phyloP scores from a whole-genome alignment of 306 rosid genomes.

The Psophocarpus tetragonolobus region DNA sequence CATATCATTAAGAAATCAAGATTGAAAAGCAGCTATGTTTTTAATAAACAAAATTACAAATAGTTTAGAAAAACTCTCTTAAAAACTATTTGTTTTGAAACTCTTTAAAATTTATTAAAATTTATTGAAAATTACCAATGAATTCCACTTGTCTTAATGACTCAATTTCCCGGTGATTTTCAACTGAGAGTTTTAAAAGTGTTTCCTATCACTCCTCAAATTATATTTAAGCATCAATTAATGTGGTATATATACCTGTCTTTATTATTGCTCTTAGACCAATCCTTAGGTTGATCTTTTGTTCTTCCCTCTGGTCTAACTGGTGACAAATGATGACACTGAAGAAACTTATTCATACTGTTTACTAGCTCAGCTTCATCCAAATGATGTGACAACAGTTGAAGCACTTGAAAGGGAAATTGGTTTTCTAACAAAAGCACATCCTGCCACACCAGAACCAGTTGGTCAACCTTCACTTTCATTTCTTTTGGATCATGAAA shows the following conservation, averaged over 20 bases:
- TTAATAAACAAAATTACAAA: background rate
- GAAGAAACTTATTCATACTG: background rate
- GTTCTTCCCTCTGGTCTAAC: background rate
- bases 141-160: too few species aligned
- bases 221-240: background rate
- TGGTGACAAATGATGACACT: background rate
- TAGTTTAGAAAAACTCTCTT: too few species aligned
- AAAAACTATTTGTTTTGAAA: too few species aligned
- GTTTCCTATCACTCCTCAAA: too few species aligned
- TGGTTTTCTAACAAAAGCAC: slow-evolving; percentile 38
- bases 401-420: slow-evolving; percentile 17
- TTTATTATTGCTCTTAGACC: background rate
- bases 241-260: background rate
- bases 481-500: background rate
- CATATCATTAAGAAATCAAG: background rate
- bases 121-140: too few species aligned
- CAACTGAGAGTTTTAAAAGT: too few species aligned
- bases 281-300: fast-evolving
- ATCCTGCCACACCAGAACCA: slow-evolving; percentile 18
- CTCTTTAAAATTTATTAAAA: too few species aligned
- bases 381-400: background rate
- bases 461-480: slow-evolving; percentile 1
- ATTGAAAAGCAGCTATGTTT: background rate
- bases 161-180: too few species aligned
- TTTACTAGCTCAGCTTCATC: background rate